Evolutionary conservation across 139 green algal species (phyloP).

Genomic region (Penium margaritaceum): DNA sequence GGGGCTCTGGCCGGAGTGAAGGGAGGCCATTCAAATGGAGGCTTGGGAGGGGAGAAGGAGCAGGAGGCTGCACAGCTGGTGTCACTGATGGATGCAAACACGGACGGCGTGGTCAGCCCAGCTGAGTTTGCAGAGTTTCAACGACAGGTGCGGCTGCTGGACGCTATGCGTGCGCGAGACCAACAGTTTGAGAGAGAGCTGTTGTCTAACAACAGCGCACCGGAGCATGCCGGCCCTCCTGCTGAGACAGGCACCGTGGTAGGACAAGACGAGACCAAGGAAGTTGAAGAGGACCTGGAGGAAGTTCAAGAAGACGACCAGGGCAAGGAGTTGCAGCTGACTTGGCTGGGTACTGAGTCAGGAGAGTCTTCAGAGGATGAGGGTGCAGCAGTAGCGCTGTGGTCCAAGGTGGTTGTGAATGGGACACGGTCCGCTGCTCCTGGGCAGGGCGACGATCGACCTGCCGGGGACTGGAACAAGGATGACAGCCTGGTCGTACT

Average conservation of each 20-base stretch:
- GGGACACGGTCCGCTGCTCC: too few relatives aligned
- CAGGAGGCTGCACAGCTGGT: constrained; percentile 41
- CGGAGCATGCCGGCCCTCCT: not conserved
- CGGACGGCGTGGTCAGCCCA: constrained; percentile 37
- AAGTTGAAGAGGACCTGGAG: constrained; percentile 5
- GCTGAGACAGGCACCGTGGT: not conserved
- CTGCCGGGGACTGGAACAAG: too few relatives aligned
- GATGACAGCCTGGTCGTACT: too few relatives aligned
- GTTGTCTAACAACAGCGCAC: too few relatives aligned
- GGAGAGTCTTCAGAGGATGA: too few relatives aligned
- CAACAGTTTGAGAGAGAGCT: not conserved
- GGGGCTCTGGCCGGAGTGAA: not conserved
- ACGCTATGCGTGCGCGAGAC: not conserved
- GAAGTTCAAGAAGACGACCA: not conserved
- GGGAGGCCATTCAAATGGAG: not conserved
- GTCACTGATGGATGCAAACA: constrained; percentile 43
- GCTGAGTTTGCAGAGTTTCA: constrained; percentile 48
- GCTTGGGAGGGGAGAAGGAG: not conserved
- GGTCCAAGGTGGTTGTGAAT: too few relatives aligned
- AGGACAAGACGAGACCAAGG: not conserved
- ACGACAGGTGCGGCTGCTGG: constrained; percentile 17
- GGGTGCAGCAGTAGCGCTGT: too few relatives aligned
- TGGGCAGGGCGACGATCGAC: too few relatives aligned
- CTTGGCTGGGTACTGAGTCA: too few relatives aligned
- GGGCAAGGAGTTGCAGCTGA: too few relatives aligned